Base-by-base conservation (phyloP, 2,329 filamentous ascomycete genomes). In the Xylariaceae sp. region DNA sequence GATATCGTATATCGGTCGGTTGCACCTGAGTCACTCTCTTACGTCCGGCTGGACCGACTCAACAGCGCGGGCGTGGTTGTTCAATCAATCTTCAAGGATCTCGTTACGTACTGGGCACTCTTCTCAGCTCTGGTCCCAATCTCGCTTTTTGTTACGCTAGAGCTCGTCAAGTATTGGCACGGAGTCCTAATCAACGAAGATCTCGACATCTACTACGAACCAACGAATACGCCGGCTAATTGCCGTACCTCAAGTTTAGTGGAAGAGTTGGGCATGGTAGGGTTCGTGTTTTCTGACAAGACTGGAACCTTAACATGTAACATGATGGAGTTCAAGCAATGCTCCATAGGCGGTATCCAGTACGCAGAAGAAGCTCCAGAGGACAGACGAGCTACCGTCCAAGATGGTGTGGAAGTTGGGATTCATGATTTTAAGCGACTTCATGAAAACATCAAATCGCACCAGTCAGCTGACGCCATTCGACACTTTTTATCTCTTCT, bases 221-320 rank as follows among this genome's bases (percentile, higher is more conserved):
- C 90, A 69, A 96, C 87, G 0, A 91, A 99, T 66, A 99, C 92
- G 0, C 91, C 94, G 9, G 91, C 94, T 4, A 95, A 94, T 61
- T 99, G 94, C 72, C 84, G 94, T 65, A 99, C 94, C 0, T 97
- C 92, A 2, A 96, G 91, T 62, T 77, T 99, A 68, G 94, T 99
- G 8, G 94, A 99, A 73, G 95, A 99, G 68, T 75, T 99, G 44
- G 94, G 94, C 53, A 96, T 97, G 80, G 95, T 99, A 44, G 94
- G 97, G 68, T 99, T 95, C 67, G 94, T 99, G 60, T 99, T 99
- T 71, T 96, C 91, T 0, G 92, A 97, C 76, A 97, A 97, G 76
- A 97, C 92, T 1, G 92, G 92, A 43, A 97, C 92, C 3, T 76
- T 97, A 66, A 97, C 92, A n/a, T 95, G 91, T 74, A 97, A 97